Base-by-base conservation (phyloP, 2,329 filamentous ascomycete genomes). In the Bipolaris cookei region DNA sequence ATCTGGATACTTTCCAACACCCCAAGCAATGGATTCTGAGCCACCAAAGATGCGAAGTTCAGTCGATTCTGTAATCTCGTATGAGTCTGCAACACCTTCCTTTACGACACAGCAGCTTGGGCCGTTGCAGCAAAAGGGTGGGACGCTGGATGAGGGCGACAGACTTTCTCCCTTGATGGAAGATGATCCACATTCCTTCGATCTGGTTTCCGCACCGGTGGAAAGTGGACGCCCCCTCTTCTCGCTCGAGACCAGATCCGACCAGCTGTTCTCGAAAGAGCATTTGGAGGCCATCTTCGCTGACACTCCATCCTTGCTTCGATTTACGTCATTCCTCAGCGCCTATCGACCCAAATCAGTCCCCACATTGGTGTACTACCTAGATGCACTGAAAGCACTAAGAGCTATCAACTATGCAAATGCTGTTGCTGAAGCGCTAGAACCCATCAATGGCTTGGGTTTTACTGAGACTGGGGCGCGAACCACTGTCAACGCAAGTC, bases 361-460 rank as follows among this genome's bases (percentile, higher is more conserved):
- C 2, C 84, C 88, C 0, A 77, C 90, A 6, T 76, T 92, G 13
- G 84, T 87, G 23, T 90, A 91, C 77, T 91, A 91, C 62, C 80
- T 92, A 1, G 88, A 91, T 64, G 84, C 88, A 0, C 74, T 87
- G 55, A 93, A 92, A 69, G 89, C 89, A 0, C 74, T 91, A 11
- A 85, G 86, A 63, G 88, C 90, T 1, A 86, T 92, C 55, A 81
- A 83, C 32, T 92, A 92, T 65, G 84, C 88, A 18, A 91, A 92
- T 71, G 84, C 88, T 0, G 82, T 92, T 34, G 82, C 86, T 1
- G 83, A 85, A 58, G 82, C 86, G 1, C 78, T 90, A 7, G 80
- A 84, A 25, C 80, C 81, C 0, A 82, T 90, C 13, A 74, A 81
- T 4, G 83, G 81, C 0, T 77, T 84, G 30, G 81, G 82, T 1